Percentiles rank a stretch among this genome's conserved stretches.
Conservation (phyloP, 2,329 filamentous ascomycete genomes). For the Zymoseptoria pseudotritici region DNA sequence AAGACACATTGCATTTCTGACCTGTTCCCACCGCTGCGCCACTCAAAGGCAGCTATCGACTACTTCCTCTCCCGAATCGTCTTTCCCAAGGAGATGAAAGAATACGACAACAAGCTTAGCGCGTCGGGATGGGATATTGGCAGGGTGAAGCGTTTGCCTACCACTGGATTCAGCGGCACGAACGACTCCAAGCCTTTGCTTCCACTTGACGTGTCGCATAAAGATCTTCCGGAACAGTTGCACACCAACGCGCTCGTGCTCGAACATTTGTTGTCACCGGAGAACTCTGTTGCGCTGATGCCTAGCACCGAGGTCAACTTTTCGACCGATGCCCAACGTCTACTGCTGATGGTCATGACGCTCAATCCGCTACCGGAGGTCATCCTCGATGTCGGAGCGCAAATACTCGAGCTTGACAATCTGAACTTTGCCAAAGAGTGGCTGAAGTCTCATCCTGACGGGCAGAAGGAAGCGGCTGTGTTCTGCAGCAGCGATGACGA, state of each 20-base stretch:
- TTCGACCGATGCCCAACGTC: constrained; percentile 13
- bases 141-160: constrained; percentile 42
- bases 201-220: constrained; percentile 53
- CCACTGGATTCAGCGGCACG: constrained; percentile 65
- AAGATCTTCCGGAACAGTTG: constrained; percentile 49
- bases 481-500: constrained; percentile 54
- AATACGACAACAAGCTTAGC: constrained; percentile 57
- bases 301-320: neutral
- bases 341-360: constrained; percentile 41
- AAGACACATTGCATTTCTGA: too few relatives aligned
- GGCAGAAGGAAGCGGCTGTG: constrained; percentile 41
- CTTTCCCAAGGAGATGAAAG: constrained; percentile 57
- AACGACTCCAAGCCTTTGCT: constrained; percentile 57
- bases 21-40: constrained; percentile 39
- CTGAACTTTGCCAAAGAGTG: constrained; percentile 46
- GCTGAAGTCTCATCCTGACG: constrained; percentile 33
- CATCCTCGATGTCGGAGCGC: constrained; percentile 64
- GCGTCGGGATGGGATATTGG: constrained; percentile 64
- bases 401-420: constrained; percentile 59
- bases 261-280: constrained; percentile 46
- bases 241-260: constrained; percentile 65
- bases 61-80: constrained; percentile 61
- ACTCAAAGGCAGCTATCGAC: constrained; percentile 49
- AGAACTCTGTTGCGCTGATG: constrained; percentile 37
- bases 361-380: constrained; percentile 45